Conservation (phyloP, 2,329 filamentous ascomycete species). For the Diaporthe sp. region DNA sequence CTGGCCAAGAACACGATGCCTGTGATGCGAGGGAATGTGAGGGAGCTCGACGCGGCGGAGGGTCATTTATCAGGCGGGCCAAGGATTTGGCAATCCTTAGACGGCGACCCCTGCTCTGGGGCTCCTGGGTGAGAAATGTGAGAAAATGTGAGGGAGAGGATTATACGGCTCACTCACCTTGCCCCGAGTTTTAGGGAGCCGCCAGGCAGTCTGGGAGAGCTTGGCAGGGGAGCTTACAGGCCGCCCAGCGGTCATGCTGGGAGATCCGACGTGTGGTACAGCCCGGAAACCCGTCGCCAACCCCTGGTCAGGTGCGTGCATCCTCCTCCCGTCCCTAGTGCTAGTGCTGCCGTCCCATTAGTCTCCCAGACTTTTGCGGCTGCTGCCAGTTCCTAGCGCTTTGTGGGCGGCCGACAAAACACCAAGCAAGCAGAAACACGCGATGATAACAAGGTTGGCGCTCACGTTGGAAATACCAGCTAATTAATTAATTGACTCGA, state of each 20-base stretch:
- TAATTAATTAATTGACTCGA: not conserved
- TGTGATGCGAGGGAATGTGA: not conserved
- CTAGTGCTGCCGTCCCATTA: slow-evolving; percentile 21
- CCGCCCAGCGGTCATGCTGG: slow-evolving; percentile 22
- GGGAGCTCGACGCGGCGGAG: not conserved
- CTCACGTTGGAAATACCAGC: slow-evolving; percentile 6
- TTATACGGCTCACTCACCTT: not conserved
- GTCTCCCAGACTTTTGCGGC: not conserved
- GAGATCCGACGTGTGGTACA: not conserved
- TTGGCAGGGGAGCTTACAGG: slow-evolving; percentile 19
- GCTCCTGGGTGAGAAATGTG: not conserved
- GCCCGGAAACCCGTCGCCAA: not conserved
- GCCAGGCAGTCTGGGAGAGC: slow-evolving; percentile 8
- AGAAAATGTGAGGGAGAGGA: not conserved
- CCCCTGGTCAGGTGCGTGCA: not conserved
- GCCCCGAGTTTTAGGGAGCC: not conserved
- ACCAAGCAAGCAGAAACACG: slow-evolving; percentile 17
- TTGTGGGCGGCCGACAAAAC: slow-evolving; percentile 8
- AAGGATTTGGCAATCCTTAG: slow-evolving; percentile 2
- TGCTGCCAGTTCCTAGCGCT: not conserved
- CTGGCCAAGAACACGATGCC: slow-evolving; percentile 2
- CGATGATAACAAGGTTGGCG: slow-evolving; percentile 10
- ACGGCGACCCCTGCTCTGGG: not conserved
- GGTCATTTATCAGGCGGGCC: slow-evolving; percentile 9
- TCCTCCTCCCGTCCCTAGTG: slow-evolving; percentile 1